phyloP scores from a whole-genome alignment of 345 rosid species.

The Salix exigua region DNA sequence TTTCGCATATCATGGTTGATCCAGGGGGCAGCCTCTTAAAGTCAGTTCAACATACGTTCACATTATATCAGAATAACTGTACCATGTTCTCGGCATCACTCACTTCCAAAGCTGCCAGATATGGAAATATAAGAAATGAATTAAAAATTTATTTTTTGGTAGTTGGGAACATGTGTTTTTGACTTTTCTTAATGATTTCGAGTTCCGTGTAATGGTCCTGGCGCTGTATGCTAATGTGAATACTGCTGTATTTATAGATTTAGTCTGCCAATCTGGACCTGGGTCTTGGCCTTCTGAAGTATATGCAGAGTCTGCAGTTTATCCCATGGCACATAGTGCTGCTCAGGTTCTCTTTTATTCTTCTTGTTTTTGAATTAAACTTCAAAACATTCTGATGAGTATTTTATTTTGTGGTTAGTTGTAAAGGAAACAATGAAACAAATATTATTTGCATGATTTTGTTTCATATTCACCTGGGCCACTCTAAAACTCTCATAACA shows the following conservation, averaged over 20 bases:
- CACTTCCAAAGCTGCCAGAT: not conserved
- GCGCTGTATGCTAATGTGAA: conserved; percentile 1
- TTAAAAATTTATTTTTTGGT: not conserved
- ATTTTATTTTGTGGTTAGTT: conserved; percentile 5
- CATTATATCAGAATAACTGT: not conserved
- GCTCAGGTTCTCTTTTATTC: conserved; percentile 67
- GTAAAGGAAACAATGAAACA: not conserved
- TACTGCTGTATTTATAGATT: conserved; percentile 45
- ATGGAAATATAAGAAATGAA: not conserved
- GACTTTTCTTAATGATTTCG: not conserved
- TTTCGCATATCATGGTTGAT: not conserved
- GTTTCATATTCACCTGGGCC: not conserved
- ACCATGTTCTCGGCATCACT: not conserved
- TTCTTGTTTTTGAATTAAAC: conserved; percentile 1
- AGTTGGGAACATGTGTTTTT: not conserved
- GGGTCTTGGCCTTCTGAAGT: conserved; percentile 82
- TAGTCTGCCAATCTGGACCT: conserved; percentile 99
- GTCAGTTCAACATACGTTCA: not conserved
- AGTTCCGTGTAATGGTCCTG: conserved; percentile 8
- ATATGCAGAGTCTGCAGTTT: conserved; percentile 77
- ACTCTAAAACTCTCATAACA: not conserved
- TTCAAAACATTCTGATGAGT: conserved; percentile 10
- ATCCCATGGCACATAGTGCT: conserved; percentile 98
- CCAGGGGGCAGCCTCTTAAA: not conserved
- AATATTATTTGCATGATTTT: not conserved